Conservation (phyloP, 768 basidiomycete species). For the Termitomyces sp. region DNA sequence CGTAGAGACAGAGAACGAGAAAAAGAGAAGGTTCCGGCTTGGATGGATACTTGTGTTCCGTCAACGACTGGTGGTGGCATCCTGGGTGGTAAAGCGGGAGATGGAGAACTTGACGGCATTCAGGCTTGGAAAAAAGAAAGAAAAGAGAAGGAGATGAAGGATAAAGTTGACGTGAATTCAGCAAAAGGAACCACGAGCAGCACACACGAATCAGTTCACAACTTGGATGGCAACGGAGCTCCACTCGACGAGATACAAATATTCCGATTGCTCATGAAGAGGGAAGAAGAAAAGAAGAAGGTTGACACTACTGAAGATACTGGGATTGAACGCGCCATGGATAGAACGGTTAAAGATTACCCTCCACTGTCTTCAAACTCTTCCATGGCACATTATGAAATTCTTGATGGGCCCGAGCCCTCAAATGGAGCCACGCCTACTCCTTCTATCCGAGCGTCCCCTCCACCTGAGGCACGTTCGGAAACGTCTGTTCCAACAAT, state of each 20-base stretch:
- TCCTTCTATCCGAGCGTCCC: neutral
- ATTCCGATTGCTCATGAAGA: constrained; percentile 80
- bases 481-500: neutral
- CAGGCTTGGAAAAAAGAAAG: constrained; percentile 85
- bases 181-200: neutral
- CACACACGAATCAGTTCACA: constrained; percentile 8
- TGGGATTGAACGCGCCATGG: neutral
- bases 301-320: constrained; percentile 16
- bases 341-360: neutral
- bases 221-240: constrained; percentile 23
- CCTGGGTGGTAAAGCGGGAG: constrained; percentile 51
- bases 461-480: constrained; percentile 8
- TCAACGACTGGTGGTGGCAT: constrained; percentile 51
- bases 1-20: constrained; percentile 49
- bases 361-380: neutral
- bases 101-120: constrained; percentile 76
- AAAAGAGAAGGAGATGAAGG: constrained; percentile 68
- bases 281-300: constrained; percentile 53
- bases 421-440: neutral
- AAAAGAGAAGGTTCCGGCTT: constrained; percentile 84
- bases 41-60: constrained; percentile 89
- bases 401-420: neutral
- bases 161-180: constrained; percentile 27
- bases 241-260: constrained; percentile 78
- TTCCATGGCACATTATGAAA: neutral